Conservation (phyloP, 805 yeast genomes). For the Kodamaea hsintzibuensis region DNA sequence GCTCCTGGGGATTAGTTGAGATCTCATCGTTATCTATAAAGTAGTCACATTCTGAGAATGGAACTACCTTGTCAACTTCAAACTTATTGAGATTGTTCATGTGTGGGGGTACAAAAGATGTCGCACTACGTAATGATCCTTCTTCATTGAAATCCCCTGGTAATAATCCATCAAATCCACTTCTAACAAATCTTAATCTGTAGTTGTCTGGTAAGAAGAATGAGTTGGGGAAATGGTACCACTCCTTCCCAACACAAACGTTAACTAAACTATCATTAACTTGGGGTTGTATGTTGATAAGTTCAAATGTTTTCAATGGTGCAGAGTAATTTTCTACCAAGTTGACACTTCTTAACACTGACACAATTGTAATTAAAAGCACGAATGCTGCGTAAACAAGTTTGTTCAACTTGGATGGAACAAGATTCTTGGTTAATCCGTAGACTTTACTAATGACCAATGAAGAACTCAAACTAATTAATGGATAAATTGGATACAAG, state of each 20-base stretch:
- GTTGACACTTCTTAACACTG: conserved; percentile 55
- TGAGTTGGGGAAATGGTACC: conserved; percentile 92
- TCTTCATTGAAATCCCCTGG: conserved; percentile 81
- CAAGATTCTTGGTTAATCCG: conserved; percentile 5
- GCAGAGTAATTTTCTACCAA: conserved; percentile 69
- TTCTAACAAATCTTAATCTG: conserved; percentile 65
- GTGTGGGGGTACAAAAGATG: conserved; percentile 54
- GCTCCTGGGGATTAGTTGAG: conserved; percentile 44
- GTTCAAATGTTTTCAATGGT: conserved; percentile 46
- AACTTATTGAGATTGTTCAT: conserved; percentile 78
- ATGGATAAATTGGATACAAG: conserved; percentile 79
- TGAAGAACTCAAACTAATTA: conserved; percentile 64
- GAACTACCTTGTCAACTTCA: conserved; percentile 56
- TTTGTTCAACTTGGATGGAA: conserved; percentile 12
- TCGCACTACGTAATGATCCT: conserved; percentile 19
- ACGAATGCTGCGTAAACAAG: conserved; percentile 33
- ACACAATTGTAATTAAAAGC: conserved; percentile 21
- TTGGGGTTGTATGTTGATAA: conserved; percentile 11
- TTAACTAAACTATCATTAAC: conserved; percentile 26
- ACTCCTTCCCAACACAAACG: conserved; percentile 91
- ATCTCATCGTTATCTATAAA: conserved; percentile 63
- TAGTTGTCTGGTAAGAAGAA: conserved; percentile 69
- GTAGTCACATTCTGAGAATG: conserved; percentile 60
- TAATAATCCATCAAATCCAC: conserved; percentile 82
- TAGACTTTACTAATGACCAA: conserved; percentile 33